These are phyloP conservation scores for Blastobotrys niveus DNA, from an alignment of 1,139 yeast genomes.

Conservation along the genomic window DNA sequence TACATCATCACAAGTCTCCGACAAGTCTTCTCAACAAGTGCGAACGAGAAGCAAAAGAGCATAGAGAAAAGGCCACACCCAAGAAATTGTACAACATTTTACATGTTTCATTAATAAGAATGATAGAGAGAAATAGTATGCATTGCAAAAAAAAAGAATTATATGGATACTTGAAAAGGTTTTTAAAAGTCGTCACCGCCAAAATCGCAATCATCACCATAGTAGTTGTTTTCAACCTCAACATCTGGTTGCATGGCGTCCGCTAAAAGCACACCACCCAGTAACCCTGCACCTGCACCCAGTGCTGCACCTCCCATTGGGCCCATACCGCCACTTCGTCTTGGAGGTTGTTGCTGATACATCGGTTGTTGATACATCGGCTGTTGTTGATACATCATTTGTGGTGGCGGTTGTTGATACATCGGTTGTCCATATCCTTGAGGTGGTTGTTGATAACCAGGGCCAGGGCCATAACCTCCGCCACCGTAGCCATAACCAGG, in stretches of 20 bases:
- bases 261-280: constrained; percentile 66
- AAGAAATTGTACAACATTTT: too few relatives aligned
- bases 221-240: constrained; percentile 32
- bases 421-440: constrained; percentile 25
- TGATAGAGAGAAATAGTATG: too few relatives aligned
- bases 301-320: constrained; percentile 48
- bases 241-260: constrained; percentile 36
- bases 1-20: neutral
- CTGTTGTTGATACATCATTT: constrained; percentile 16
- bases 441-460: constrained; percentile 25
- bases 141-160: neutral
- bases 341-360: constrained; percentile 25
- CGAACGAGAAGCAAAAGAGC: neutral
- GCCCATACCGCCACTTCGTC: constrained; percentile 33
- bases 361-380: constrained; percentile 28
- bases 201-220: constrained; percentile 21
- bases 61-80: too few relatives aligned
- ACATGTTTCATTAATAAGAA: too few relatives aligned
- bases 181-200: constrained; percentile 19
- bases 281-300: constrained; percentile 77
- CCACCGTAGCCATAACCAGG: constrained; percentile 20
- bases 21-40: neutral
- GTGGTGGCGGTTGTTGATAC: constrained; percentile 15
- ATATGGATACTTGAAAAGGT: neutral
- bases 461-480: constrained; percentile 22